Base-by-base conservation (phyloP, 225 moss, liverwort and hornwort genomes). In the Pseudisothecium myosuroides region DNA sequence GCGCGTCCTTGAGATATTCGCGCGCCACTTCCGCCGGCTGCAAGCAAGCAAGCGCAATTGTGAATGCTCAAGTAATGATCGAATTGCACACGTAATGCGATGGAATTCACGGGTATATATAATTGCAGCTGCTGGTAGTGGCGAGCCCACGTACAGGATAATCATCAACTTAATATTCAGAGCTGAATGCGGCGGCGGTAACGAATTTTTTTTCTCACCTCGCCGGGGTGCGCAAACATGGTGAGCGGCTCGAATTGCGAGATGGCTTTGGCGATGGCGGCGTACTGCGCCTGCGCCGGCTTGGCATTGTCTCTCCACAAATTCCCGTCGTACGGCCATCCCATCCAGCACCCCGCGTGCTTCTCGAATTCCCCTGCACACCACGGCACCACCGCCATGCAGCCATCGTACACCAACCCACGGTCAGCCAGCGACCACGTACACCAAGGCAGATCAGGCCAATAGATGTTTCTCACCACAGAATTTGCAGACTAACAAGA, bases 271-370 rank as follows among this genome's bases (percentile, higher is more conserved):
- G 93, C 94, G 28, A 94, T 79, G 72, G 93, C 91, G 72, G 94
- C 90, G 81, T 94, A 94, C 82, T 94, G 93, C 39, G 55, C 88
- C 71, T 94, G 94, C 52, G 93, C 94, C 7, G 93, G 94, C 84
- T 94, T 94, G 66, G 93, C 93, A 89, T 92, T 88, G 60, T 94
- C 93, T 11, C 93, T 88, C 94, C 94, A 94, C 88, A 94, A 65
- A 82, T 94, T 84, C 39, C 94, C 92, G 66, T 93, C 89, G 84
- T 93, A 93, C 15, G 94, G 94, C 94, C 94, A 94, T 26, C 94
- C 94, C 93, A 93, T 94, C 93, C 93, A 94, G 82, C 94, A 94
- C 84, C 94, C 93, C 17, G 92, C 94, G 54, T 94, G 94, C 94
- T 94, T 92, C 93, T 94, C 94, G 56, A 94, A 94, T 32, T 94